phyloP scores from a whole-genome alignment of 495 filamentous ascomycete genomes.

The Penicillium atrosanguineum region DNA sequence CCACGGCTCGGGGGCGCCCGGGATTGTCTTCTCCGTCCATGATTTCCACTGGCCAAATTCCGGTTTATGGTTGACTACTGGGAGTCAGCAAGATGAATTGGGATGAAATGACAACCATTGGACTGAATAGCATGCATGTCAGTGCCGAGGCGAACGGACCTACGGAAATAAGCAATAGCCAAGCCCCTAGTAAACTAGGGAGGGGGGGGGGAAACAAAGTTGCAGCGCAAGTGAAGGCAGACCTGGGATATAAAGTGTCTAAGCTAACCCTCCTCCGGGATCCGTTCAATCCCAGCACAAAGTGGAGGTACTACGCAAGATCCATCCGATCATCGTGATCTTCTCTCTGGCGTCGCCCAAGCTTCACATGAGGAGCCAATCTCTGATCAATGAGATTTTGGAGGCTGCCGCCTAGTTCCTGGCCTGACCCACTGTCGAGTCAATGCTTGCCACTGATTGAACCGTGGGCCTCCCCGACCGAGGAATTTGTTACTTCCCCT shows the following conservation, averaged over 20 bases:
- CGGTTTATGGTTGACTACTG: neutral
- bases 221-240: neutral
- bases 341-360: slow-evolving; percentile 2
- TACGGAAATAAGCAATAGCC: neutral
- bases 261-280: neutral
- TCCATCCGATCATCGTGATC: slow-evolving; percentile 6
- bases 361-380: slow-evolving; percentile 1
- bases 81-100: neutral
- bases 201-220: neutral
- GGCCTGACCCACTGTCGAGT: slow-evolving; percentile 16
- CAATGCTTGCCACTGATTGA: slow-evolving; percentile 15
- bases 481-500: neutral
- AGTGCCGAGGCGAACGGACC: neutral
- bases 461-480: neutral
- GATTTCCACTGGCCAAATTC: neutral
- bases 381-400: slow-evolving; percentile 4
- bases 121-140: neutral
- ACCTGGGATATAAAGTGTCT: neutral
- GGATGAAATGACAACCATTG: neutral
- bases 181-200: neutral
- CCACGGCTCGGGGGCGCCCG: slow-evolving; percentile 7
- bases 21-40: slow-evolving; percentile 6
- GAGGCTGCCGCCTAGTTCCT: slow-evolving; percentile 10
- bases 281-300: neutral
- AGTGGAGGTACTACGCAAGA: slow-evolving; percentile 6